These are phyloP conservation scores for Parasitella parasitica DNA, from an alignment of 371 early-diverging fungal species.

Conservation along the genomic window DNA sequence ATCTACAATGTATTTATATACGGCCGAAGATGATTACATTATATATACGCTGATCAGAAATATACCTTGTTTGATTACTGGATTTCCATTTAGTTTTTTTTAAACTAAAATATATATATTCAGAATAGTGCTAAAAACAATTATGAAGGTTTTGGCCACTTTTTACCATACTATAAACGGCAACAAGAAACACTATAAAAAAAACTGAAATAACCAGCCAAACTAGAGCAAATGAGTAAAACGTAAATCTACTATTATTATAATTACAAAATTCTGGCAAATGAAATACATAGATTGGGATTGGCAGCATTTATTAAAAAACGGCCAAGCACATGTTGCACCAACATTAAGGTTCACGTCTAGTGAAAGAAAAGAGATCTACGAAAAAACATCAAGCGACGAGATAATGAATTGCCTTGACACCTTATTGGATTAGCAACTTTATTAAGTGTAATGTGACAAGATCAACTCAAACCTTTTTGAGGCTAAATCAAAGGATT, in stretches of 20 bases:
- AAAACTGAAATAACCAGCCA: neutral
- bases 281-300: slow-evolving; percentile 8
- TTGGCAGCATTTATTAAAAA: slow-evolving; percentile 13
- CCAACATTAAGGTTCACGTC: neutral
- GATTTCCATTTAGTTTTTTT: no score
- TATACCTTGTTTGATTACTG: neutral
- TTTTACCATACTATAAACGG: slow-evolving; percentile 1
- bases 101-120: neutral
- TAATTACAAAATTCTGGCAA: neutral
- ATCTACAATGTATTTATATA: neutral
- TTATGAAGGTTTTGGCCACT: neutral
- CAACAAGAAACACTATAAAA: neutral
- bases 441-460: slow-evolving; percentile 31
- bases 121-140: neutral
- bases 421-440: slow-evolving; percentile 15
- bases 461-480: slow-evolving; percentile 23
- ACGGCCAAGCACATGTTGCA: slow-evolving; percentile 1
- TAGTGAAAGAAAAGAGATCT: slow-evolving; percentile 9
- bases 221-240: neutral
- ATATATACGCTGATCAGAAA: neutral
- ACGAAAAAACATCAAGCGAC: neutral
- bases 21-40: no score
- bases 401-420: slow-evolving; percentile 1
- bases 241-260: neutral
- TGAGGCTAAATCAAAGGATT: slow-evolving; percentile 7